phyloP scores from a whole-genome alignment of 768 basidiomycete genomes.

The Hericium alpestre region DNA sequence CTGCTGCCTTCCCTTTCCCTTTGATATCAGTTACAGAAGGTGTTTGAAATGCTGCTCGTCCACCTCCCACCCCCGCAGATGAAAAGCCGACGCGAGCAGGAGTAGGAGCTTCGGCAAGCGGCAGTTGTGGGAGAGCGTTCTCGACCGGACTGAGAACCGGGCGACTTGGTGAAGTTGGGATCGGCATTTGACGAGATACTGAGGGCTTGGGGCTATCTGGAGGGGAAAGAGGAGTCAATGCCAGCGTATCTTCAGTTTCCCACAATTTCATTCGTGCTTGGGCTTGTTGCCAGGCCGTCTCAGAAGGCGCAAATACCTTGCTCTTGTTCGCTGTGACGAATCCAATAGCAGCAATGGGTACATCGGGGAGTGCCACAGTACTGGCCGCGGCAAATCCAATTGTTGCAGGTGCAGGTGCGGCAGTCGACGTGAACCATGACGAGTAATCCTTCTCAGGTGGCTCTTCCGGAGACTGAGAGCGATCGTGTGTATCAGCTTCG shows the following conservation, averaged over 20 bases:
- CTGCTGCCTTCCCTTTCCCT: not conserved
- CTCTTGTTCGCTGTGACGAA: constrained; percentile 6
- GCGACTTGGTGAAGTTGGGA: not conserved
- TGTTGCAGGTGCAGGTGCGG: not conserved
- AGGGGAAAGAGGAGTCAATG: not conserved
- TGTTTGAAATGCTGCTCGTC: constrained; percentile 1
- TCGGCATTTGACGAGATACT: not conserved
- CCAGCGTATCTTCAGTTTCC: constrained; percentile 5
- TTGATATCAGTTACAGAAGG: not conserved
- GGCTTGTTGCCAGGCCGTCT: constrained; percentile 3
- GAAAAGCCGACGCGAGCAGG: not conserved
- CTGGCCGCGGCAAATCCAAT: not conserved
- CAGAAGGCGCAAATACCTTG: constrained; percentile 3
- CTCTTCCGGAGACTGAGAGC: not conserved
- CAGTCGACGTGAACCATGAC: not conserved
- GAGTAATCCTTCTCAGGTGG: not conserved
- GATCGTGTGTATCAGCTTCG: not conserved
- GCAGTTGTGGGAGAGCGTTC: not conserved
- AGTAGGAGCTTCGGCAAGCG: not conserved
- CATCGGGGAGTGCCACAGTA: not conserved
- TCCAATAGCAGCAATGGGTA: not conserved
- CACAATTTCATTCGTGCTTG: constrained; percentile 4
- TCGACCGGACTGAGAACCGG: not conserved
- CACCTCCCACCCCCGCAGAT: not conserved
- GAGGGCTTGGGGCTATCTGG: not conserved